These are phyloP conservation scores for Cordyceps militaris DNA, from an alignment of 2,329 filamentous ascomycete genomes.

Conservation along the genomic window DNA sequence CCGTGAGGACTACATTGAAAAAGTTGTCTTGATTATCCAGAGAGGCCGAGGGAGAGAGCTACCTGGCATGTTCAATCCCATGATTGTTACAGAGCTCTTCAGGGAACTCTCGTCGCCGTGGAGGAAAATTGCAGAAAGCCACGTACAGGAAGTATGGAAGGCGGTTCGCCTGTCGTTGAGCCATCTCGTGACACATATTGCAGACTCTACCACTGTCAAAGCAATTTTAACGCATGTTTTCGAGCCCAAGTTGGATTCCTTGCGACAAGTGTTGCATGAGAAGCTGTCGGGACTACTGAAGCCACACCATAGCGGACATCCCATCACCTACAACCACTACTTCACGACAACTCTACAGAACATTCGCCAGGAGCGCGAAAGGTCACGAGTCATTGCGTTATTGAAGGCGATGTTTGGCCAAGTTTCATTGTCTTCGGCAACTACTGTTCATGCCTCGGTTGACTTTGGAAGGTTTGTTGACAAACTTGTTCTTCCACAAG, in stretches of 20 bases:
- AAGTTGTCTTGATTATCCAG: constrained; percentile 23
- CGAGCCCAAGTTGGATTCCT: constrained; percentile 15
- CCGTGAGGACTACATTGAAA: constrained; percentile 16
- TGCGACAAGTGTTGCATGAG: constrained; percentile 12
- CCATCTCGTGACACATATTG: constrained; percentile 14
- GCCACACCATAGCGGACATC: constrained; percentile 3
- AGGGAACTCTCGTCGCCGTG: constrained; percentile 50
- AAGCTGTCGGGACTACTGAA: constrained; percentile 35
- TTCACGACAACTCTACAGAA: not conserved
- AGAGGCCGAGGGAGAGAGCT: constrained; percentile 42
- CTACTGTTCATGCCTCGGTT: not conserved
- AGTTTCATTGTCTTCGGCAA: not conserved
- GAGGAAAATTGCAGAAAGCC: constrained; percentile 34
- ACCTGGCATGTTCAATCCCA: constrained; percentile 52
- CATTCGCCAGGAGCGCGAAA: constrained; percentile 1
- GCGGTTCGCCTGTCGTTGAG: constrained; percentile 12
- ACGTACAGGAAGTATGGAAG: constrained; percentile 15
- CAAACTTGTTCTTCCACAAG: not conserved
- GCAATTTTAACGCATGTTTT: constrained; percentile 16
- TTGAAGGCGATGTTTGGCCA: not conserved
- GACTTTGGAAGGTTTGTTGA: not conserved
- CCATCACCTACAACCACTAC: constrained; percentile 3
- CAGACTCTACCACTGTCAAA: constrained; percentile 15
- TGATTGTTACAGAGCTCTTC: constrained; percentile 54
- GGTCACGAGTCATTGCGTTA: not conserved